Conservation (phyloP, 106 monocot genomes). For the Acanthochlamys bracteata region DNA sequence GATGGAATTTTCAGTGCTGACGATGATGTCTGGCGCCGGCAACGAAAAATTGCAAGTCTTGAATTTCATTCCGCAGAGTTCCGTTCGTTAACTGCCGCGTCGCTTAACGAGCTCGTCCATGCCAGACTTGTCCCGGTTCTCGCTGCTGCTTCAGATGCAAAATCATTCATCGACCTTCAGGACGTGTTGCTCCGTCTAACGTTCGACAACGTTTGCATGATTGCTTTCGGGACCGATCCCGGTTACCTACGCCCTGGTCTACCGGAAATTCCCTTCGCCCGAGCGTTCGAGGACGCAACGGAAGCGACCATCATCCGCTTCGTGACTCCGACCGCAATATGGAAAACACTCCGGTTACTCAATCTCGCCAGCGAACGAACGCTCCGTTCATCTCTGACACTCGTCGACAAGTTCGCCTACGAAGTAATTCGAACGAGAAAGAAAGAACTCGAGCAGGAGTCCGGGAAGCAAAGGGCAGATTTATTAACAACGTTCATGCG, state of each 20-base stretch:
- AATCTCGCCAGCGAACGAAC: conserved; percentile 48
- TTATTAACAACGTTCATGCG: conserved; percentile 70
- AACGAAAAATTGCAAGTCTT: conserved; percentile 66
- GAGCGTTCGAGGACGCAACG: conserved; percentile 89
- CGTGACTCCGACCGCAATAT: conserved; percentile 61
- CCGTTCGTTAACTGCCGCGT: conserved; percentile 51
- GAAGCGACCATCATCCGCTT: conserved; percentile 76
- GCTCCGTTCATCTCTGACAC: conserved; percentile 30
- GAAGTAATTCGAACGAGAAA: conserved; percentile 53
- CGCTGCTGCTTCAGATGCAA: conserved; percentile 5
- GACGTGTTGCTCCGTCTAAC: conserved; percentile 85
- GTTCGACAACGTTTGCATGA: conserved; percentile 97
- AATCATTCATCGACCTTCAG: conserved; percentile 54
- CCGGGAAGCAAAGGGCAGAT: conserved; percentile 19
- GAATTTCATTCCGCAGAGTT: conserved; percentile 94
- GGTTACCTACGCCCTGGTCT: conserved; percentile 71
- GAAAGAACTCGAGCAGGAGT: conserved; percentile 43
- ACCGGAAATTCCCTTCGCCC: conserved; percentile 78
- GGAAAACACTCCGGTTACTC: conserved; percentile 40
- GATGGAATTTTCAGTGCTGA: conserved; percentile 86
- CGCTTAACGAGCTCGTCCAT: conserved; percentile 74
- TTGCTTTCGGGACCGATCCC: conserved; percentile 90
- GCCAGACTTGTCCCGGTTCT: conserved; percentile 61
- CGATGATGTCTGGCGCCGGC: conserved; percentile 70
- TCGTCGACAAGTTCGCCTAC: conserved; percentile 76